Evolutionary conservation across 805 yeast genomes (phyloP), one percentile per base, ranked within the genome.

Genomic region (Saturnispora kantuleensis): DNA sequence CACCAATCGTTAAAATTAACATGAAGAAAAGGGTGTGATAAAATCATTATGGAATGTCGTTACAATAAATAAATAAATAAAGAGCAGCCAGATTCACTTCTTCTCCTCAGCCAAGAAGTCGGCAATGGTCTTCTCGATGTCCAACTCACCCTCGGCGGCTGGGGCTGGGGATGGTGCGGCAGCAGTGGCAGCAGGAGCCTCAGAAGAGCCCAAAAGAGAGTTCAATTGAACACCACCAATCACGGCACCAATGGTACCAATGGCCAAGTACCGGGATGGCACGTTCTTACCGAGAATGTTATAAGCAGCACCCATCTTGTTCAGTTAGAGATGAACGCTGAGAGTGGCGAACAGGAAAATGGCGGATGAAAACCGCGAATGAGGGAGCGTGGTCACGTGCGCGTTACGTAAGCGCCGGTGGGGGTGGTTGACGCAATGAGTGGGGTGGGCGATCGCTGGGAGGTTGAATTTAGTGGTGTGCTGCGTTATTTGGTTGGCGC

Each of bases 1-100:
- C 97, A 9, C 96, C 95, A 50, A 90, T 77, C 2, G 94, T 94
- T 36, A 90, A 67, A 18, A 82, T 67, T 38, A 84, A 69, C 93
- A 84, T 83, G 13, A 35, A 18, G 31, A 16, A 17, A 31, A 18
- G 35, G n/a, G 33, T 38, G 16, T 36, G 15, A 16, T 18, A 18
- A 36, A 32, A 18, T 38, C 41, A 29, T 30, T 21, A 35, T 34
- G n/a, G 34, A 21, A 21, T 33, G 21, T 40, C 31, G 31, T 33
- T 21, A 40, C 33, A 9, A 36, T 17, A 36, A 36, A 16, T 36
- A 26, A 38, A 38, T 26, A 38, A 36, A 17, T 36, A 12, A 34
- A 18, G n/a, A 15, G 21, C 11, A 34, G 36, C 10, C 4, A 21
- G 15, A 11, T 6, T 36, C 26, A 35, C 15, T 38, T 21, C 34